These are phyloP conservation scores for Phytophthora syringae DNA, from an alignment of 352 stramenopile genomes.

Conservation along the genomic window DNA sequence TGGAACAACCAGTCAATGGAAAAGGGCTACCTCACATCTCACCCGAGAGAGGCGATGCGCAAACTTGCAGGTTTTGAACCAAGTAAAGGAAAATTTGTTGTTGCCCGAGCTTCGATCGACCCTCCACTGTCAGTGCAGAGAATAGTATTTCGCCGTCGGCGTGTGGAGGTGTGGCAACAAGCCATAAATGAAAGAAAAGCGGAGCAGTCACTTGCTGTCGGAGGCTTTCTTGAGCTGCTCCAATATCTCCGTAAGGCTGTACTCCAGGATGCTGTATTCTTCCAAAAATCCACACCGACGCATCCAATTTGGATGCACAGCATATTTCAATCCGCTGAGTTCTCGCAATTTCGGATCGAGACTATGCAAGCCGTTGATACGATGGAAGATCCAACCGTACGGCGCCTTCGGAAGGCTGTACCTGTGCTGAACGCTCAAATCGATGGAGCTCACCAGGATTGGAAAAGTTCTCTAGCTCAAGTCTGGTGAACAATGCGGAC, in stretches of 20 bases:
- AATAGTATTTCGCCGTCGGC: neutral
- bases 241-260: neutral
- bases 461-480: neutral
- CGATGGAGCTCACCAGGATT: conserved; percentile 1
- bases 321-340: neutral
- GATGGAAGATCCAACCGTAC: neutral
- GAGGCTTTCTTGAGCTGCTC: conserved; percentile 1
- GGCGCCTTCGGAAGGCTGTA: neutral
- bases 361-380: neutral
- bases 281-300: neutral
- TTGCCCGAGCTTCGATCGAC: neutral
- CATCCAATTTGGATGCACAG: neutral
- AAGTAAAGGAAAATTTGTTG: neutral
- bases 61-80: conserved; percentile 10
- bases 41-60: conserved; percentile 10
- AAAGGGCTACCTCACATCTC: conserved; percentile 6
- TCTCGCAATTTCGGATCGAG: neutral
- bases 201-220: neutral
- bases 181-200: neutral
- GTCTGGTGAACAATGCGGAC: neutral
- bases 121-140: neutral
- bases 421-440: neutral
- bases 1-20: conserved; percentile 13
- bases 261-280: neutral
- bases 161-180: neutral